Conservation (phyloP, 1,284 basidiomycete genomes). For the Microbotryum intermedium region DNA sequence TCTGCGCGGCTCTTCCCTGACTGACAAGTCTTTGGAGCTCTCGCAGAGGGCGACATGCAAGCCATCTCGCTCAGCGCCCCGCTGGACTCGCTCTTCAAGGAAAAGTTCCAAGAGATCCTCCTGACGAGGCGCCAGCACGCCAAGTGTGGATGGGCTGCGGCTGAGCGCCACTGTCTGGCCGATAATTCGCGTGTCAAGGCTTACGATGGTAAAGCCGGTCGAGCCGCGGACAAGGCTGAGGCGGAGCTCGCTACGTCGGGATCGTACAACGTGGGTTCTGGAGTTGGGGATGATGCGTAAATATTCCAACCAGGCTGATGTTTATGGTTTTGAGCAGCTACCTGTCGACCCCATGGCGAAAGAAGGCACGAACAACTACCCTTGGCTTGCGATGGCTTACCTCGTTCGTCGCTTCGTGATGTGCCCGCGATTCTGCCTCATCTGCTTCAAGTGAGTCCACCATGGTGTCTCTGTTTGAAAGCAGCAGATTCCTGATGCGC, state of each 20-base stretch:
- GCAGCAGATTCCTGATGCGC: neutral
- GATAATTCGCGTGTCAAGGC: neutral
- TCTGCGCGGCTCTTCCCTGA: neutral
- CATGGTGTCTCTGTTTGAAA: neutral
- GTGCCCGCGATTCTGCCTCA: constrained; percentile 30
- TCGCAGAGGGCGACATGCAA: constrained; percentile 26
- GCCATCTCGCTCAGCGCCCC: constrained; percentile 27
- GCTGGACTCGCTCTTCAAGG: constrained; percentile 23
- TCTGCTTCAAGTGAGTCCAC: constrained; percentile 22
- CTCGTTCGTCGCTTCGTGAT: constrained; percentile 30
- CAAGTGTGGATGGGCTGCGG: constrained; percentile 23
- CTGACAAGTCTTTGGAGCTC: too few species aligned
- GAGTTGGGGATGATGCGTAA: too few species aligned
- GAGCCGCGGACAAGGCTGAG: neutral
- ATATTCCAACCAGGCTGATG: neutral
- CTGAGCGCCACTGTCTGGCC: constrained; percentile 21
- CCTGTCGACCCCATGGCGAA: constrained; percentile 24
- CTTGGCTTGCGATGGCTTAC: constrained; percentile 25
- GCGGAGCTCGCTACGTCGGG: constrained; percentile 3
- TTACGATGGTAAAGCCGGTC: neutral
- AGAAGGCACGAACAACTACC: constrained; percentile 21
- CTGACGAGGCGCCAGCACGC: constrained; percentile 12
- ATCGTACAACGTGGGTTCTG: neutral
- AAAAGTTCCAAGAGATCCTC: constrained; percentile 25
- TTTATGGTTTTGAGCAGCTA: constrained; percentile 9